A percentile compares a stretch with the other conserved stretches of the same genome.
These are phyloP conservation scores for Blastobotrys terrestris DNA, from an alignment of 805 yeast species.

Conservation along the genomic window DNA sequence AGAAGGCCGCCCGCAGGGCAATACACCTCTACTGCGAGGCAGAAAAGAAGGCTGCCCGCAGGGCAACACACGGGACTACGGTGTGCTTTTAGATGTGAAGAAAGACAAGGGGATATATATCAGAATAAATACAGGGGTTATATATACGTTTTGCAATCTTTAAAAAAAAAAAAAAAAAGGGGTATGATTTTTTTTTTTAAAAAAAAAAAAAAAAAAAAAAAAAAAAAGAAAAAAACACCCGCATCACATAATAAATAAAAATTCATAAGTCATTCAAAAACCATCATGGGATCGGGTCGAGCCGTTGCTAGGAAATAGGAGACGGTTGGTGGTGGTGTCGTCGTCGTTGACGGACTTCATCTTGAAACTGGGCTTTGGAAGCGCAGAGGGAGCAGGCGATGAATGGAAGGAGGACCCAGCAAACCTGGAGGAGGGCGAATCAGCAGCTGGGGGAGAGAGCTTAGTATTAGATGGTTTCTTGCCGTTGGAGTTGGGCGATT, in stretches of 20 bases:
- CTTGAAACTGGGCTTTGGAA: constrained; percentile 23
- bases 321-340: constrained; percentile 2
- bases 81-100: too few species aligned
- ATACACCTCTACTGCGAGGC: too few species aligned
- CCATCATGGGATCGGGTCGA: neutral
- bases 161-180: neutral
- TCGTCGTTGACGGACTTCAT: constrained; percentile 10
- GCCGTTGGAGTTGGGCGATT: constrained; percentile 5
- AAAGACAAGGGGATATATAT: neutral
- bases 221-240: neutral
- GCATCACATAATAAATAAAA: neutral
- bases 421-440: constrained; percentile 10
- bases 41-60: neutral
- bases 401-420: constrained; percentile 27
- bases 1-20: neutral
- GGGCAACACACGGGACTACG: too few species aligned
- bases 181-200: too few species aligned
- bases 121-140: neutral
- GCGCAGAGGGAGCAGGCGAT: constrained; percentile 25
- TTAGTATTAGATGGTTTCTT: neutral
- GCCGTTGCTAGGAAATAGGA: constrained; percentile 1
- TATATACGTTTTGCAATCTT: neutral
- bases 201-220: neutral
- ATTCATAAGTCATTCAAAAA: neutral
- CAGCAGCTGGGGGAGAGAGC: neutral